A percentile compares a stretch with the other conserved stretches of the same genome.
Evolutionary conservation across 2,329 filamentous ascomycete genomes (phyloP).

Genomic region (Colletotrichum lupini): DNA sequence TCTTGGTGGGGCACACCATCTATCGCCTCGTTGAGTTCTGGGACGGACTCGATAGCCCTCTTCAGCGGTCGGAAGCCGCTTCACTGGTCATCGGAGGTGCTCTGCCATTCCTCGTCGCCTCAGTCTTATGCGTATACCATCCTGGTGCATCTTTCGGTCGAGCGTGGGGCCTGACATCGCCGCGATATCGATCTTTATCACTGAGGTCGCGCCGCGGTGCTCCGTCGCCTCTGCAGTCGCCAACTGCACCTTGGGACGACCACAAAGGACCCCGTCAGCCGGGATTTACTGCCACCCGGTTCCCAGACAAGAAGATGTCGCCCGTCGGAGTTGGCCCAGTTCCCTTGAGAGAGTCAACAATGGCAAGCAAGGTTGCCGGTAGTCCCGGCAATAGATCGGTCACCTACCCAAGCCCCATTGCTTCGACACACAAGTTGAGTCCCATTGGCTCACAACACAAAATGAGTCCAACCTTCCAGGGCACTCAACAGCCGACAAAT

Average conservation of each 20-base stretch:
- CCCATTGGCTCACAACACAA: constrained; percentile 9
- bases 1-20: constrained; percentile 54
- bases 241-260: constrained; percentile 25
- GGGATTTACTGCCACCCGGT: constrained; percentile 25
- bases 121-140: constrained; percentile 49
- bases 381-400: constrained; percentile 30
- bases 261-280: constrained; percentile 32
- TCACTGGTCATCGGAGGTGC: constrained; percentile 54
- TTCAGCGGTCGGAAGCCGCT: constrained; percentile 52
- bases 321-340: constrained; percentile 26
- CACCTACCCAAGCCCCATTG: constrained; percentile 30
- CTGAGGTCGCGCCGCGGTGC: constrained; percentile 19
- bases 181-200: constrained; percentile 34
- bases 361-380: constrained; percentile 31
- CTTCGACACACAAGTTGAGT: constrained; percentile 21
- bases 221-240: constrained; percentile 31
- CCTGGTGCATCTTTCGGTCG: constrained; percentile 52
- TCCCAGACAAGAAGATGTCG: constrained; percentile 30
- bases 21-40: constrained; percentile 54
- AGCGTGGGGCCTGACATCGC: constrained; percentile 54
- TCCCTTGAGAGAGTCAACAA: constrained; percentile 28
- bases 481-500: constrained; percentile 16
- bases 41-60: constrained; percentile 45
- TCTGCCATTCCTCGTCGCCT: constrained; percentile 50
- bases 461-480: constrained; percentile 22